phyloP scores from a whole-genome alignment of 768 basidiomycete species.

The Suillus placidus region DNA sequence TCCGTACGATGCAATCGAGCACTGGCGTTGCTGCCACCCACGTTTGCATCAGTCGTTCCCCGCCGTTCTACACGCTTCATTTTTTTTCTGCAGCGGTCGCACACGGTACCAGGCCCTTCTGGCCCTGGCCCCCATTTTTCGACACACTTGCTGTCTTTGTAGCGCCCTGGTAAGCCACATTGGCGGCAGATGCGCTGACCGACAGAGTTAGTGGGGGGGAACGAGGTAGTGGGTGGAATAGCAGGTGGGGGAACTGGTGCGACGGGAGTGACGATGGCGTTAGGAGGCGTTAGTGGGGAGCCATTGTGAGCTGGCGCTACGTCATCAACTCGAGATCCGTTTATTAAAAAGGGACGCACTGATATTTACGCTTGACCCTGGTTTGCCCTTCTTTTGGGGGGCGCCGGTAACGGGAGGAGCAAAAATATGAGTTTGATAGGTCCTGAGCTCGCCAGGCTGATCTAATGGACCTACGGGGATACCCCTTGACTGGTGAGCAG shows the following conservation, averaged over 20 bases:
- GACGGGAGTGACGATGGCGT: neutral
- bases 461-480: conserved; percentile 33
- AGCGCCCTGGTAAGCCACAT: conserved; percentile 72
- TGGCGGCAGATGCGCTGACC: conserved; percentile 80
- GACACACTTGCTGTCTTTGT: conserved; percentile 85
- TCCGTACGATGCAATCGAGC: conserved; percentile 31
- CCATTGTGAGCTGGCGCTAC: conserved; percentile 4
- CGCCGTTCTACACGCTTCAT: conserved; percentile 83
- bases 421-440: conserved; percentile 70
- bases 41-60: conserved; percentile 56
- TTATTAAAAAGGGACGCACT: conserved; percentile 22
- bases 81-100: conserved; percentile 85
- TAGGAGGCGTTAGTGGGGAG: conserved; percentile 13
- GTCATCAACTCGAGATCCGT: conserved; percentile 4
- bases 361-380: conserved; percentile 23
- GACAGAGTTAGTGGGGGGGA: conserved; percentile 47
- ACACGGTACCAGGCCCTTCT: conserved; percentile 81
- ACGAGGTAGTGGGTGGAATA: conserved; percentile 21
- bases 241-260: conserved; percentile 5
- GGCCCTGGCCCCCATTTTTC: conserved; percentile 90
- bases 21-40: conserved; percentile 8
- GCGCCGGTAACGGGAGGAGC: conserved; percentile 75
- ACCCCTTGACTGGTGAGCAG: conserved; percentile 36
- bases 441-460: conserved; percentile 41
- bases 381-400: conserved; percentile 68